These are phyloP conservation scores for Paratinospora sagittata DNA, from an alignment of 164 flowering plant genomes.

Conservation along the genomic window DNA sequence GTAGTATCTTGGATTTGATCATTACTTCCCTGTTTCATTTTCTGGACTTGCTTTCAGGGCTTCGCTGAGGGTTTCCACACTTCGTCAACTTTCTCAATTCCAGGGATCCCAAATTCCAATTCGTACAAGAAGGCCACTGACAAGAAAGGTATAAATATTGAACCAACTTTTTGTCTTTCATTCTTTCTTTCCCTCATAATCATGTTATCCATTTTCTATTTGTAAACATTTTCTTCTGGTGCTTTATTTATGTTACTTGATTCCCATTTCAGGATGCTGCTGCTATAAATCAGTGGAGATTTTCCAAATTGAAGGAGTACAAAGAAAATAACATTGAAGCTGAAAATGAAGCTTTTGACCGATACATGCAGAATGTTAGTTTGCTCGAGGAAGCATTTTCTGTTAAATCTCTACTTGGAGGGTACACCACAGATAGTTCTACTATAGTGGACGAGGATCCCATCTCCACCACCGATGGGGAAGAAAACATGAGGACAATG, in stretches of 20 bases:
- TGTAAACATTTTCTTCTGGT: background rate
- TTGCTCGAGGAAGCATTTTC: slow-evolving; percentile 70
- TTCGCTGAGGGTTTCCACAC: slow-evolving; percentile 43
- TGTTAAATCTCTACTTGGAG: slow-evolving; percentile 31
- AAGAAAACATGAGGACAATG: slow-evolving; percentile 22
- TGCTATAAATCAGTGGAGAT: slow-evolving; percentile 84
- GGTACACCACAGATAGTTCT: slow-evolving; percentile 19
- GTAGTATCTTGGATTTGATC: background rate
- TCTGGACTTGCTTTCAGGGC: slow-evolving; percentile 38
- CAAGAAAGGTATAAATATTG: slow-evolving; percentile 52
- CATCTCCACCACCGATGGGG: slow-evolving; percentile 15
- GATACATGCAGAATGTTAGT: slow-evolving; percentile 71
- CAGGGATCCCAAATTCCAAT: slow-evolving; percentile 52
- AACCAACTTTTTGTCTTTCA: background rate
- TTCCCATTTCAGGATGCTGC: slow-evolving; percentile 67
- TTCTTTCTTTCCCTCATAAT: too few relatives aligned
- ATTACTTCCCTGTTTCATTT: background rate
- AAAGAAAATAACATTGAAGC: slow-evolving; percentile 58
- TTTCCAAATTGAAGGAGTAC: slow-evolving; percentile 75
- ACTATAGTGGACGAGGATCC: slow-evolving; percentile 11
- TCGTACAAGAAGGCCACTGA: slow-evolving; percentile 72
- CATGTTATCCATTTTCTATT: too few relatives aligned
- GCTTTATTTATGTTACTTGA: background rate
- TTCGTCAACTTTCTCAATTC: slow-evolving; percentile 79
- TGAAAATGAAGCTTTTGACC: slow-evolving; percentile 89